phyloP scores from a whole-genome alignment of 1,139 yeast species.

The Torulaspora pretoriensis region DNA sequence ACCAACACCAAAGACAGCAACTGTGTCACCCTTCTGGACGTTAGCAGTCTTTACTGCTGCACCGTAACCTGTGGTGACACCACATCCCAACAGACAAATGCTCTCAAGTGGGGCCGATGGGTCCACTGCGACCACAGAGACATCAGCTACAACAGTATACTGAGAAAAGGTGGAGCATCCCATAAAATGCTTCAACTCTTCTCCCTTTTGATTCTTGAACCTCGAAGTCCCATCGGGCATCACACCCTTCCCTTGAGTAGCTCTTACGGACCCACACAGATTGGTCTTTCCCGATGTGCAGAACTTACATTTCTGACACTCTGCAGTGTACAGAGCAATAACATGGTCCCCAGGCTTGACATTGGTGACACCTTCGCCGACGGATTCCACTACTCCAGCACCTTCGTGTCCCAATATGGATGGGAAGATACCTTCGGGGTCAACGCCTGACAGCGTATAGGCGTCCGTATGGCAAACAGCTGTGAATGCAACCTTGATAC shows the following conservation, averaged over 20 bases:
- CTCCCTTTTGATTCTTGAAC: conserved; percentile 73
- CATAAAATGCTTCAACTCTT: conserved; percentile 86
- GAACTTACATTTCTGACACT: conserved; percentile 91
- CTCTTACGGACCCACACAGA: conserved; percentile 85
- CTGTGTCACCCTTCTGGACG: conserved; percentile 86
- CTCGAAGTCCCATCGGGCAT: conserved; percentile 96
- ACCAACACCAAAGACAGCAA: conserved; percentile 97
- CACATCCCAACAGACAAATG: conserved; percentile 93
- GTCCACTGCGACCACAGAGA: conserved; percentile 91
- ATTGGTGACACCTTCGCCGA: conserved; percentile 87
- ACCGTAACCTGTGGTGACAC: conserved; percentile 97
- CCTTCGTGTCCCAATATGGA: conserved; percentile 93
- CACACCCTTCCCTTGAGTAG: conserved; percentile 85
- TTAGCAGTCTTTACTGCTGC: conserved; percentile 94
- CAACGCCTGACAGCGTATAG: conserved; percentile 87
- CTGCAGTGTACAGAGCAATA: conserved; percentile 91
- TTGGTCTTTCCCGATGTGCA: conserved; percentile 95
- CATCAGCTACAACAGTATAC: conserved; percentile 96
- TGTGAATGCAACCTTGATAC: conserved; percentile 79
- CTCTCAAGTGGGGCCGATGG: conserved; percentile 78
- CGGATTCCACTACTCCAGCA: conserved; percentile 88
- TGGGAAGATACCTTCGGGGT: conserved; percentile 97
- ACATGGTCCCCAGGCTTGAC: conserved; percentile 90
- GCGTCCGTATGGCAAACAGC: conserved; percentile 99
- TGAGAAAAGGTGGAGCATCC: conserved; percentile 96